A percentile compares a stretch with the other conserved stretches of the same genome.
phyloP scores from a whole-genome alignment of 495 filamentous ascomycete species.

The Geoglossum glabrum region DNA sequence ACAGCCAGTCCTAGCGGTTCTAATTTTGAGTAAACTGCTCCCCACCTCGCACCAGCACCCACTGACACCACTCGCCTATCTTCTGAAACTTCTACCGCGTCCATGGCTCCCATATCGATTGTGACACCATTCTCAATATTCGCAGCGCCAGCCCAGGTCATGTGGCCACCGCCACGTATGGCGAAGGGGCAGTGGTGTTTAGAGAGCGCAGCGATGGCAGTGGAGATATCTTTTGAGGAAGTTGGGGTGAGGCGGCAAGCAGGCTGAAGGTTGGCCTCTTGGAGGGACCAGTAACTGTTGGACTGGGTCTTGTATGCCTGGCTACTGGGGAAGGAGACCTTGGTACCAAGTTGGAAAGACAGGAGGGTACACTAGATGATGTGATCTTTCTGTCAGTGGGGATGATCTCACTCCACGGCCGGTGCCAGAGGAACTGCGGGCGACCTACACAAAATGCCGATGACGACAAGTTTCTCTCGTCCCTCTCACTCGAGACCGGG shows the following conservation, averaged over 20 bases:
- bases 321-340: not conserved
- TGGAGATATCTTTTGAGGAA: not conserved
- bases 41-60: slow-evolving; percentile 32
- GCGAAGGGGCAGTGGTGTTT: slow-evolving; percentile 16
- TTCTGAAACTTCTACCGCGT: slow-evolving; percentile 24
- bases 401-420: too few relatives aligned
- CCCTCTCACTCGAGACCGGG: too few relatives aligned
- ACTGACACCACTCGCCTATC: slow-evolving; percentile 24
- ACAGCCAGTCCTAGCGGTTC: slow-evolving; percentile 26
- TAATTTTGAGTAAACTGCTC: slow-evolving; percentile 26
- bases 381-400: too few relatives aligned
- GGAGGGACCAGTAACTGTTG: not conserved
- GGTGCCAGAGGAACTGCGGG: too few relatives aligned
- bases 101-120: slow-evolving; percentile 28
- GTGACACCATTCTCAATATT: slow-evolving; percentile 33
- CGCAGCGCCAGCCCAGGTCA: slow-evolving; percentile 27
- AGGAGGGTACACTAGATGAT: not conserved
- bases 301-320: not conserved
- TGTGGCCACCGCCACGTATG: slow-evolving; percentile 25
- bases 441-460: too few relatives aligned
- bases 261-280: not conserved
- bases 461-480: too few relatives aligned
- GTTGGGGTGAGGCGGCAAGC: not conserved
- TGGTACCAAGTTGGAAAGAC: not conserved
- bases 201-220: not conserved